Conservation (phyloP, 345 rosid species). For the Carallia pectinifolia region DNA sequence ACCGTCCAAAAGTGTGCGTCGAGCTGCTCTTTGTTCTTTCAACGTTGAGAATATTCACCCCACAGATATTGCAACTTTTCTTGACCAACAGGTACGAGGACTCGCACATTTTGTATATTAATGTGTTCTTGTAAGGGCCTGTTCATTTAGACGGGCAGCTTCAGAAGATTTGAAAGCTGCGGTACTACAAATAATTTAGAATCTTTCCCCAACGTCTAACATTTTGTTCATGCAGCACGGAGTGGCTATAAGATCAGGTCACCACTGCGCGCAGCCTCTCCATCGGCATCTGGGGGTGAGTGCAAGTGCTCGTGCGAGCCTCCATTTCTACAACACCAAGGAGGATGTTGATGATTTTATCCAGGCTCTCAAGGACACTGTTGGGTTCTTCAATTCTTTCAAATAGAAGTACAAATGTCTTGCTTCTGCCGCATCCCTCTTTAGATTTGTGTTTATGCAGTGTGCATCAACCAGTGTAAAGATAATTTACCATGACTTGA, state of each 20-base stretch:
- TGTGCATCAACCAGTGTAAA: no score
- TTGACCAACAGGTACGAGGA: constrained; percentile 76
- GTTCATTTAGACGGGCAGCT: background rate
- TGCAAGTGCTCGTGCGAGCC: constrained; percentile 94
- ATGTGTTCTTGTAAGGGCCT: background rate
- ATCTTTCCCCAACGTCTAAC: constrained; percentile 13
- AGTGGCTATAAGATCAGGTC: constrained; percentile 95
- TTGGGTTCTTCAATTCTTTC: constrained; percentile 72
- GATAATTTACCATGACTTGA: no score
- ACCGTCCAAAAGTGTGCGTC: constrained; percentile 55
- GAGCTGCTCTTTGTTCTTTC: constrained; percentile 88
- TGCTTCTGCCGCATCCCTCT: no score
- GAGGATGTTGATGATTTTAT: constrained; percentile 83
- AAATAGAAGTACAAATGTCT: constrained; percentile 33
- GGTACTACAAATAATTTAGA: background rate
- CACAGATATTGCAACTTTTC: constrained; percentile 85
- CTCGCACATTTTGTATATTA: background rate
- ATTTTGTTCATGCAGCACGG: constrained; percentile 66
- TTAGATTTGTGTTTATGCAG: no score
- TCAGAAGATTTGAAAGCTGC: background rate
- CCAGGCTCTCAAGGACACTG: constrained; percentile 63
- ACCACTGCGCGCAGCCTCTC: constrained; percentile 95
- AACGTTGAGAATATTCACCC: constrained; percentile 80
- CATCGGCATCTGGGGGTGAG: constrained; percentile 75
- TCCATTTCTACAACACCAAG: constrained; percentile 84